Percentiles rank a stretch among this genome's conserved stretches.
Conservation (phyloP, 1,139 yeast species). For the Eremothecium gossypii region DNA sequence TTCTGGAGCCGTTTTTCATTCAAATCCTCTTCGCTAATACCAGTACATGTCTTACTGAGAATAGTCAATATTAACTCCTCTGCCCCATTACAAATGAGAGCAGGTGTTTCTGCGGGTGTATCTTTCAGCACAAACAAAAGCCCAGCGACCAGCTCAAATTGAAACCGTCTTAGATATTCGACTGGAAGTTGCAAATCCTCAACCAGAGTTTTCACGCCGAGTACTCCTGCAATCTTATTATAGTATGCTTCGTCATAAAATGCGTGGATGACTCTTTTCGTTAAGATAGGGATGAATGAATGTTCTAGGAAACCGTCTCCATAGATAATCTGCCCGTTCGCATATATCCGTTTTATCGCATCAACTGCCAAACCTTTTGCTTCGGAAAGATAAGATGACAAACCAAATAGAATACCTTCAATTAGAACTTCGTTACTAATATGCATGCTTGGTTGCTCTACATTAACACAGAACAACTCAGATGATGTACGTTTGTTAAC, state of each 20-base stretch:
- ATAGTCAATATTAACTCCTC: constrained; percentile 55
- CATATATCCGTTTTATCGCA: constrained; percentile 53
- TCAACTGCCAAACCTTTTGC: constrained; percentile 66
- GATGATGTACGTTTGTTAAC: constrained; percentile 62
- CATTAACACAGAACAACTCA: constrained; percentile 63
- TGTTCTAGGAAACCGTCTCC: constrained; percentile 64
- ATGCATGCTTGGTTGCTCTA: constrained; percentile 67
- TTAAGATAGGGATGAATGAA: constrained; percentile 67
- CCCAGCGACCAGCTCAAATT: constrained; percentile 77
- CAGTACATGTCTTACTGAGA: constrained; percentile 29
- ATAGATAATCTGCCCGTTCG: constrained; percentile 56
- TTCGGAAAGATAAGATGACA: constrained; percentile 64
- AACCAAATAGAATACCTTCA: constrained; percentile 68
- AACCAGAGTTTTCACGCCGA: constrained; percentile 70
- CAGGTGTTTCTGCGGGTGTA: constrained; percentile 82
- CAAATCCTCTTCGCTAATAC: constrained; percentile 41
- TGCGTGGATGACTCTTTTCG: constrained; percentile 76
- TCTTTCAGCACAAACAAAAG: constrained; percentile 86
- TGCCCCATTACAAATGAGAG: constrained; percentile 65
- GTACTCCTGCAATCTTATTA: constrained; percentile 78
- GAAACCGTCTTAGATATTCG: constrained; percentile 66
- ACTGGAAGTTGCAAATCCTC: constrained; percentile 60
- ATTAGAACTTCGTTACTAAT: constrained; percentile 64
- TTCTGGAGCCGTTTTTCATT: constrained; percentile 73
- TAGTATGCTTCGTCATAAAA: constrained; percentile 87